phyloP scores from a whole-genome alignment of 1,284 basidiomycete species.

The Lentinula novae-zelandiae region DNA sequence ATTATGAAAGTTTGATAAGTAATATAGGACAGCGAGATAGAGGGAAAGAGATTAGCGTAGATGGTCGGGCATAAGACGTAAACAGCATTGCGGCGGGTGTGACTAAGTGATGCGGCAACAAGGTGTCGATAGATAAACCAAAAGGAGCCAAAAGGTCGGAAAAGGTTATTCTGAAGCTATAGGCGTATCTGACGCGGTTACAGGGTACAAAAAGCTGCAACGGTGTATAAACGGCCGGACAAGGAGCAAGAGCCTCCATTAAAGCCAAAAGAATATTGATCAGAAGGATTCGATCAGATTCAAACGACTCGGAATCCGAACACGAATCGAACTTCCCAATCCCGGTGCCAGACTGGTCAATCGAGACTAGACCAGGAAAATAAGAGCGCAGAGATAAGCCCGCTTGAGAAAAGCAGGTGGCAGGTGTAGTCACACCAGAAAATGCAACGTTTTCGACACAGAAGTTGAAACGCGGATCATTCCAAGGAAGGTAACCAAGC shows the following conservation, averaged over 20 bases:
- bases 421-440: not conserved
- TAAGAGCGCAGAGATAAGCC: not conserved
- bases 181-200: not conserved
- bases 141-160: not conserved
- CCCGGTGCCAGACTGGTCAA: not conserved
- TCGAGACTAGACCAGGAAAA: not conserved
- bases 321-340: not conserved
- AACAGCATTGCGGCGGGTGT: conserved; percentile 3
- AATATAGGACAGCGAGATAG: not conserved
- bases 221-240: conserved; percentile 8
- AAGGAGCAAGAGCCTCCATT: not conserved
- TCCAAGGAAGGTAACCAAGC: conserved; percentile 11
- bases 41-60: conserved; percentile 2
- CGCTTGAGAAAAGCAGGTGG: not conserved
- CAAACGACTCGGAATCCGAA: not conserved
- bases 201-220: conserved; percentile 2
- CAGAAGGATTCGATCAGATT: not conserved
- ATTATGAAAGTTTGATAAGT: conserved; percentile 3
- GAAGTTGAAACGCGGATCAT: conserved; percentile 7
- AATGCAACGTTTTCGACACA: not conserved
- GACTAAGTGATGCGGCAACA: conserved; percentile 4
- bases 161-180: conserved; percentile 7
- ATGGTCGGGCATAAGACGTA: not conserved
- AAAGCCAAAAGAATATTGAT: conserved; percentile 8
- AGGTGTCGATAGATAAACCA: conserved; percentile 3